Evolutionary conservation across 768 basidiomycete species (phyloP).

Genomic region (Omphalotus guepiniiformis): DNA sequence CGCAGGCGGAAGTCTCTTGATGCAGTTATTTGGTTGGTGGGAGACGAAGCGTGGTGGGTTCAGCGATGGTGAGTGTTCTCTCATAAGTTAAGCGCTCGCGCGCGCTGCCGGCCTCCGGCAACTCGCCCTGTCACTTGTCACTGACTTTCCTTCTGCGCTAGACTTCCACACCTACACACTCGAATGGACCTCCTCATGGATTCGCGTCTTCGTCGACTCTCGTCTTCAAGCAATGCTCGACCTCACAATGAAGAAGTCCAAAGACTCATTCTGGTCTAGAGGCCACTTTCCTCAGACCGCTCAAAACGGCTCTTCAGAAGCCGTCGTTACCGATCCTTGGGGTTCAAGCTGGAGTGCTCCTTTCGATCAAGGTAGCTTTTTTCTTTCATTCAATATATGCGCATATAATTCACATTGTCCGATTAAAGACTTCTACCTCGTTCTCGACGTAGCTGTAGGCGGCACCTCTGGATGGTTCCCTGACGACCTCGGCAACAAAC

Average conservation of each 20-base stretch:
- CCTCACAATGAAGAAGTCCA: constrained; percentile 47
- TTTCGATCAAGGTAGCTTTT: constrained; percentile 83
- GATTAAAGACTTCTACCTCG: constrained; percentile 81
- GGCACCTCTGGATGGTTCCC: constrained; percentile 91
- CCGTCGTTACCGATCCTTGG: constrained; percentile 67
- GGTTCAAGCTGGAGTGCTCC: constrained; percentile 51
- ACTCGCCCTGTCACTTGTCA: constrained; percentile 3
- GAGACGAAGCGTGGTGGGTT: constrained; percentile 48
- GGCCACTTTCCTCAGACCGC: constrained; percentile 63
- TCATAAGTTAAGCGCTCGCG: constrained; percentile 11
- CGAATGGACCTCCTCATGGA: constrained; percentile 72
- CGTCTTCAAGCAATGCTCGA: constrained; percentile 61
- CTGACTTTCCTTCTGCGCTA: neutral
- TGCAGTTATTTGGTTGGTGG: constrained; percentile 64
- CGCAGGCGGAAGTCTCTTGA: constrained; percentile 30
- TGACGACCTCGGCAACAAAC: constrained; percentile 68
- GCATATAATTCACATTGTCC: constrained; percentile 38
- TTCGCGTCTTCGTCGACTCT: constrained; percentile 75
- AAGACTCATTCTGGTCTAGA: constrained; percentile 61
- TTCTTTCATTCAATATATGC: too few relatives aligned
- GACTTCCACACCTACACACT: constrained; percentile 70
- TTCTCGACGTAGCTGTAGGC: constrained; percentile 71
- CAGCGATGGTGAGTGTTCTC: constrained; percentile 2
- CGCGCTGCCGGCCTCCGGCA: constrained; percentile 28
- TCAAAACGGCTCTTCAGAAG: constrained; percentile 52